Conservation (phyloP, 345 rosid genomes). For the Eucalyptus rudis region DNA sequence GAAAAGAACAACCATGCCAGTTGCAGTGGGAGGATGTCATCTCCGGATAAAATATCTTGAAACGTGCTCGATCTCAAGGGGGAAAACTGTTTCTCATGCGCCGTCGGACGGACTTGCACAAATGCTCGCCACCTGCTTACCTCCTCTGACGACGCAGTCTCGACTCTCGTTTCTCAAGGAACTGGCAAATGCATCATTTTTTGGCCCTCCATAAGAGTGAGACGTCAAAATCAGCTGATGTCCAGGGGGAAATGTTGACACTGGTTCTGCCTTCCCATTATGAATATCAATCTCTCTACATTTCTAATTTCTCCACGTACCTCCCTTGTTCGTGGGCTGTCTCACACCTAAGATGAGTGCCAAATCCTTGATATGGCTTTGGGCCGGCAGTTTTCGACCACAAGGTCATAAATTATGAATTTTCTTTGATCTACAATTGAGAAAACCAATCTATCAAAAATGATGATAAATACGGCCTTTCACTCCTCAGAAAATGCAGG, state of each 20-base stretch:
- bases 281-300: neutral
- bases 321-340: neutral
- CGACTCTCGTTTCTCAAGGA: conserved; percentile 51
- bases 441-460: neutral
- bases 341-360: neutral
- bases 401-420: neutral
- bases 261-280: neutral
- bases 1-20: conserved; percentile 22
- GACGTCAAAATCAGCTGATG: neutral
- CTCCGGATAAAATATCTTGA: conserved; percentile 76
- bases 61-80: conserved; percentile 95
- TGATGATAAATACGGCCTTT: neutral
- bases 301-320: neutral
- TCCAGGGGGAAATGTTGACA: neutral
- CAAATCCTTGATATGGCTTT: neutral
- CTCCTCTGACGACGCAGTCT: conserved; percentile 70
- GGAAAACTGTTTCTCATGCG: conserved; percentile 90
- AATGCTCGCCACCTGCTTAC: conserved; percentile 59
- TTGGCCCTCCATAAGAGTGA: neutral
- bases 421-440: neutral
- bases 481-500: neutral
- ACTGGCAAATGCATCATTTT: conserved; percentile 19
- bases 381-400: neutral
- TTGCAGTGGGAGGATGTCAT: conserved; percentile 31
- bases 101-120: conserved; percentile 76